Evolutionary conservation across 352 stramenopile genomes (phyloP).

Genomic region (Phytophthora citricola): DNA sequence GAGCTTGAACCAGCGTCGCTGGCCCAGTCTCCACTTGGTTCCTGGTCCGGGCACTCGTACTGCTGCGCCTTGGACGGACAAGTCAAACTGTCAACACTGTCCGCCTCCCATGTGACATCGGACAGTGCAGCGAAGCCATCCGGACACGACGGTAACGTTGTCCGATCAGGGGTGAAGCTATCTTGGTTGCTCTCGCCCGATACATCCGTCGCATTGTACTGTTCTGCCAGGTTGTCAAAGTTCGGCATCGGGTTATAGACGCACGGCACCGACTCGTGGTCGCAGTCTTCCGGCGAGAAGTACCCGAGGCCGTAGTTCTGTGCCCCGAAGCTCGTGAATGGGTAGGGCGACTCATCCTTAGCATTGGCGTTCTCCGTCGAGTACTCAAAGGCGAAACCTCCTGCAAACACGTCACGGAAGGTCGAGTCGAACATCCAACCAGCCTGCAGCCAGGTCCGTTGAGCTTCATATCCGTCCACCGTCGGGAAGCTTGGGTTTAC

Average conservation of each 20-base stretch:
- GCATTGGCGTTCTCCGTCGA: slow-evolving; percentile 82
- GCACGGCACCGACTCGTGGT: slow-evolving; percentile 62
- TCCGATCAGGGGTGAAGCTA: slow-evolving; percentile 47
- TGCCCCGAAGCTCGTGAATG: slow-evolving; percentile 70
- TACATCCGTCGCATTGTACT: slow-evolving; percentile 56
- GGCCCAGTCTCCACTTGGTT: slow-evolving; percentile 58
- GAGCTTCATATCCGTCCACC: slow-evolving; percentile 68
- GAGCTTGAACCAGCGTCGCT: slow-evolving; percentile 32
- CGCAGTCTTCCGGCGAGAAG: slow-evolving; percentile 70
- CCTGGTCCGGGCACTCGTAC: slow-evolving; percentile 54
- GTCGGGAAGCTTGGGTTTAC: slow-evolving; percentile 71
- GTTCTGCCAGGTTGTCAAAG: slow-evolving; percentile 51
- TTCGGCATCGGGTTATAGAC: slow-evolving; percentile 81
- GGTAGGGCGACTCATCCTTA: slow-evolving; percentile 58
- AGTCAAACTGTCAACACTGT: slow-evolving; percentile 46
- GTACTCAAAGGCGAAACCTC: slow-evolving; percentile 86
- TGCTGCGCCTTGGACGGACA: slow-evolving; percentile 41
- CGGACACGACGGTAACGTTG: slow-evolving; percentile 42
- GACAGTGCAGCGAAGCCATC: slow-evolving; percentile 42
- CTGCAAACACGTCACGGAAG: slow-evolving; percentile 67
- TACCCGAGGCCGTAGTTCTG: slow-evolving; percentile 88
- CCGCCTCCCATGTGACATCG: slow-evolving; percentile 48
- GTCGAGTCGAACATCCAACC: slow-evolving; percentile 57
- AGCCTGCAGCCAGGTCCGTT: slow-evolving; percentile 72
- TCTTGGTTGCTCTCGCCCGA: slow-evolving; percentile 44